Base-by-base conservation (phyloP, 1,284 basidiomycete genomes). In the Hemileia vastatrix region DNA sequence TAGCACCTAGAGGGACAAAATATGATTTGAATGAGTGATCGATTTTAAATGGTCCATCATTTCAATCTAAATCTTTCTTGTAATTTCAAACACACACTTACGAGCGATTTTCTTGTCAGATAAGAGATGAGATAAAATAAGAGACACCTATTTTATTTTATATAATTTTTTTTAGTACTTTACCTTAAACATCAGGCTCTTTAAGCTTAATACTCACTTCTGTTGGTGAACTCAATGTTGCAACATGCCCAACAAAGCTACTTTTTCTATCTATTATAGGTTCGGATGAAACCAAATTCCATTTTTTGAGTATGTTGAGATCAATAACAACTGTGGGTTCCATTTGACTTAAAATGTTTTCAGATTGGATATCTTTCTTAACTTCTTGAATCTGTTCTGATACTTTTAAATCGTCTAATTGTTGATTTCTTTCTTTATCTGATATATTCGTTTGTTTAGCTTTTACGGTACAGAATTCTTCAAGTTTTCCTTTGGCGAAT, bases 191-290 rank as follows among this genome's bases (percentile, higher is more conserved):
- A 15, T 15, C 15, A 45, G 43, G 43, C 18, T 18, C 43, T 15
- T 18, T 45, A 15, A 45, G 15, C 43, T 18, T 45, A 13, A 48
- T 6, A 67, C 72, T 9, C 65, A 87, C 90, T 78, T 91, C 83
- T 6, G 83, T 81, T 2, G 88, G 88, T 76, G 90, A 80, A 1
- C 83, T 82, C 71, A 94, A 85, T 43, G 78, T 79, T 72, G 88
- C 89, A 2, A 88, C 87, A 31, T 89, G 81, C 3, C 90, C 90
- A 9, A 93, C 79, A 68, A 94, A 93, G 1, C 81, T 79, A 66
- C 87, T 89, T 75, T 87, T 92, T 40, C 89, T 81, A 75, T 92
- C 90, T 4, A 81, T 77, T 63, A 93, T 90, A 1, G 90, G 83
- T 64, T 87, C 86, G 0, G 86, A 83, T 43, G 83, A 80, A 60